phyloP scores from a whole-genome alignment of 164 flowering plant genomes.

The Paratinospora sagittata region DNA sequence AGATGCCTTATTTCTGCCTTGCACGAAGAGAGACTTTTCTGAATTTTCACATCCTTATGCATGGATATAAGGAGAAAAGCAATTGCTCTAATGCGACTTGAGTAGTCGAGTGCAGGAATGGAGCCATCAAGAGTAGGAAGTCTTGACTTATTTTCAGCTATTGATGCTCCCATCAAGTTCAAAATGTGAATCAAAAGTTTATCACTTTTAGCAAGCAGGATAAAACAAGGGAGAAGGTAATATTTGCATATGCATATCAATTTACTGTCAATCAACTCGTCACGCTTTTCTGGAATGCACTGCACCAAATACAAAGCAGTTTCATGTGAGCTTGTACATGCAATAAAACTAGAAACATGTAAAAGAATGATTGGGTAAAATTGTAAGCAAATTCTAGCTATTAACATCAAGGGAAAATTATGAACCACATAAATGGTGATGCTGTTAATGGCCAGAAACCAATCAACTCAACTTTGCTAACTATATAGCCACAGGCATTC shows the following conservation, averaged over 20 bases:
- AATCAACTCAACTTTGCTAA: neutral
- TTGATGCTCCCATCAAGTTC: constrained; percentile 39
- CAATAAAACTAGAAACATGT: neutral
- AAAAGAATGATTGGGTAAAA: neutral
- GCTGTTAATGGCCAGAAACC: neutral
- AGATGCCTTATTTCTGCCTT: constrained; percentile 36
- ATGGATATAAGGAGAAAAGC: constrained; percentile 37
- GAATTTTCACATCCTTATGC: constrained; percentile 40
- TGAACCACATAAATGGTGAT: neutral
- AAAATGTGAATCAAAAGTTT: constrained; percentile 40
- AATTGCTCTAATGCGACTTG: constrained; percentile 32
- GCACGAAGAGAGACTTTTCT: constrained; percentile 32
- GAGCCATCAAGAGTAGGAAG: constrained; percentile 6
- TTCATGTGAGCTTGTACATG: neutral
- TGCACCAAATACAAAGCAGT: constrained; percentile 22
- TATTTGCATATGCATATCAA: constrained; percentile 25
- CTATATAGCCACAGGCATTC: neutral
- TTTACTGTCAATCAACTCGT: constrained; percentile 14
- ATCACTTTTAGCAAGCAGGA: constrained; percentile 46
- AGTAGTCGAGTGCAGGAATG: constrained; percentile 15
- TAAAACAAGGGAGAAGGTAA: constrained; percentile 49
- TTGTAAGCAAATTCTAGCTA: neutral
- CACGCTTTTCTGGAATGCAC: constrained; percentile 36
- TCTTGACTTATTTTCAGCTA: constrained; percentile 22
- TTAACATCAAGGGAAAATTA: neutral